phyloP scores from a whole-genome alignment of 495 filamentous ascomycete genomes.

The Xylaria telfairii region DNA sequence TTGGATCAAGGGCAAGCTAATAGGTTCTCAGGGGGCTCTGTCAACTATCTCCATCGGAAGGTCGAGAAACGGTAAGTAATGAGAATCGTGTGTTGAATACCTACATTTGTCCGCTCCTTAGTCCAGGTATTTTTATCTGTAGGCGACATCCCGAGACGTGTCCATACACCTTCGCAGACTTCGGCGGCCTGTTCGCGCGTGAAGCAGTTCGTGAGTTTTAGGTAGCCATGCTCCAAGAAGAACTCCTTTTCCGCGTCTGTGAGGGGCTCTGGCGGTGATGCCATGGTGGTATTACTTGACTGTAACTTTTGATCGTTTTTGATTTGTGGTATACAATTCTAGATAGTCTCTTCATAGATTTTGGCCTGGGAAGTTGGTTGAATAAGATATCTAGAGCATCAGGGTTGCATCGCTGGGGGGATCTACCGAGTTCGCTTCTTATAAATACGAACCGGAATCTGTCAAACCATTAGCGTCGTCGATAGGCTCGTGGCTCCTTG shows the following conservation, averaged over 20 bases:
- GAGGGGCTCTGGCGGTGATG: slow-evolving; percentile 49
- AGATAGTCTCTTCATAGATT: not conserved
- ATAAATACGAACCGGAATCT: not conserved
- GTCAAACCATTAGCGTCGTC: not conserved
- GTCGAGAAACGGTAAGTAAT: not conserved
- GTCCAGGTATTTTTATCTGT: slow-evolving; percentile 73
- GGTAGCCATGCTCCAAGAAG: slow-evolving; percentile 70
- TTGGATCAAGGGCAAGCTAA: not conserved
- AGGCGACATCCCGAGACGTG: slow-evolving; percentile 69
- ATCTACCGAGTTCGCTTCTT: not conserved
- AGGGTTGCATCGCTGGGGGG: not conserved
- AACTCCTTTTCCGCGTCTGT: slow-evolving; percentile 66
- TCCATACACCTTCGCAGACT: slow-evolving; percentile 68
- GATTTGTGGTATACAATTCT: not conserved
- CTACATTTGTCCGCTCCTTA: slow-evolving; percentile 54
- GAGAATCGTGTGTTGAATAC: not conserved
- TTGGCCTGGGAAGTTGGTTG: not conserved
- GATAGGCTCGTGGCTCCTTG: not conserved
- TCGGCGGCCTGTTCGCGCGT: slow-evolving; percentile 63
- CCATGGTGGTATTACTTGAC: slow-evolving; percentile 24
- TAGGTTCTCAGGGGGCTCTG: not conserved
- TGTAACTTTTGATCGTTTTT: not conserved
- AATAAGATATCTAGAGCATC: not conserved
- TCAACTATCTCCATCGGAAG: not conserved
- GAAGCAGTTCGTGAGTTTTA: slow-evolving; percentile 67